phyloP scores from a whole-genome alignment of 2,329 filamentous ascomycete species.

The Gaeumannomyces sp. region DNA sequence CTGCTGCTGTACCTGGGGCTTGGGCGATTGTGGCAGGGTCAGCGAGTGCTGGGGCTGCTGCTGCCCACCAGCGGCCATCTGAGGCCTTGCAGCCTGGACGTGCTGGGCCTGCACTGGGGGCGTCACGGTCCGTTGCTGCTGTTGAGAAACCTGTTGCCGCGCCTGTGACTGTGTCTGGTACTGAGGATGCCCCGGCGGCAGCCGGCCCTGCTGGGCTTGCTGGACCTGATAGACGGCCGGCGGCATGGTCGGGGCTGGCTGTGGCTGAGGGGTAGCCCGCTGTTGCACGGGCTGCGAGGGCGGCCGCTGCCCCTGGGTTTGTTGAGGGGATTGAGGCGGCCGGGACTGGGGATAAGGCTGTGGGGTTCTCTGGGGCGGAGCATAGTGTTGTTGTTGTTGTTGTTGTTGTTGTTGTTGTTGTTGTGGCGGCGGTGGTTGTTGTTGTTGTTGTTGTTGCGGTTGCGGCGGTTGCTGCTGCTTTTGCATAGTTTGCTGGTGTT shows the following conservation, averaged over 20 bases:
- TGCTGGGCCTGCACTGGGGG: background rate
- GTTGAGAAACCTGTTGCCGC: background rate
- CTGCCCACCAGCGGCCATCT: background rate
- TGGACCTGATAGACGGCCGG: background rate
- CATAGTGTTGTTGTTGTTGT: constrained; percentile 8
- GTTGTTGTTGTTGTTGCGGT: constrained; percentile 3
- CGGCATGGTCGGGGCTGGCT: background rate
- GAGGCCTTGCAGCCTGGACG: background rate
- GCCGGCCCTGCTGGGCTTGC: background rate
- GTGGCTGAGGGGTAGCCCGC: background rate
- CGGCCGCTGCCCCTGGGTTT: background rate
- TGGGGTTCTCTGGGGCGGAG: constrained; percentile 13
- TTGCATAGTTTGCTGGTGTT: constrained; percentile 1
- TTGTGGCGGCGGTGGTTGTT: background rate
- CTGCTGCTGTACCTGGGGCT: constrained; percentile 10
- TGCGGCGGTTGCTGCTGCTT: background rate
- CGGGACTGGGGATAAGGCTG: background rate
- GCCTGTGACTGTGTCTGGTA: constrained; percentile 11
- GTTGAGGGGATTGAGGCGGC: background rate
- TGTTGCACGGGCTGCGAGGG: constrained; percentile 5
- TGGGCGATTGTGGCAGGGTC: constrained; percentile 8
- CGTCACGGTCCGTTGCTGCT: background rate
- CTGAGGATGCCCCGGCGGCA: constrained; percentile 10
- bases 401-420: background rate
- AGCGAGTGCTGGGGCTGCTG: constrained; percentile 12